Base-by-base conservation (phyloP, 2,329 filamentous ascomycete species). In the Calonectria honghensis region DNA sequence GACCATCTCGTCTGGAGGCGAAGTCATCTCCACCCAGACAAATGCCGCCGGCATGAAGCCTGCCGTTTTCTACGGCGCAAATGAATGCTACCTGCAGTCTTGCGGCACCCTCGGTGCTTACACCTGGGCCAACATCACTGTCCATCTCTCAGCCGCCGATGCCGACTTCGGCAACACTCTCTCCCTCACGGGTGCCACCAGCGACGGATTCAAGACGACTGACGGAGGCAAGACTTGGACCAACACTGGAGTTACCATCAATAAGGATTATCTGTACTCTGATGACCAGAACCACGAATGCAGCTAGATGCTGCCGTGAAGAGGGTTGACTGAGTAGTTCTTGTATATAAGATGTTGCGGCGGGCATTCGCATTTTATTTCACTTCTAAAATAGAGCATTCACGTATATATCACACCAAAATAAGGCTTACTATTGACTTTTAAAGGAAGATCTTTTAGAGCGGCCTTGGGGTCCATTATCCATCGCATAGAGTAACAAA, bases 181-280 rank as follows among this genome's bases (percentile, higher is more conserved):
- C 3, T 51, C 70, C 11, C 71, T 75, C 14, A 70, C 52, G 1
- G 52, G 66, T 6, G 73, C 73, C 0, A 73, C 61, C 0, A 75
- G 73, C 32, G 54, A 52, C 1, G 73, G 73, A 0, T 75, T 73
- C 27, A 39, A 67, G 37, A 75, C 73, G 14, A 13, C 66, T 6
- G 73, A 75, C 29, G 73, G 73, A 31, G 73, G 73, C 48, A 75
- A 75, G 70, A 73, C 73, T 4, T 75, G 73, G 73, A 75, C 70
- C 2, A 73, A 73, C 18, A 31, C 45, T 45, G 71, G 32, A 9
- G 50, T 75, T 6, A 73, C 66, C 7, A 73, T 75, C 35, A 41
- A 75, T 32, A 73, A 73, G 71, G 73, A 75, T 7, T 75, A 75
- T 29, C 20, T 75, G 51, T 75, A 75, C 52, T 64, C 73, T 5